Evolutionary conservation across 805 yeast species (phyloP).

Genomic region (Cyberlindnera xishuangbannaensis): DNA sequence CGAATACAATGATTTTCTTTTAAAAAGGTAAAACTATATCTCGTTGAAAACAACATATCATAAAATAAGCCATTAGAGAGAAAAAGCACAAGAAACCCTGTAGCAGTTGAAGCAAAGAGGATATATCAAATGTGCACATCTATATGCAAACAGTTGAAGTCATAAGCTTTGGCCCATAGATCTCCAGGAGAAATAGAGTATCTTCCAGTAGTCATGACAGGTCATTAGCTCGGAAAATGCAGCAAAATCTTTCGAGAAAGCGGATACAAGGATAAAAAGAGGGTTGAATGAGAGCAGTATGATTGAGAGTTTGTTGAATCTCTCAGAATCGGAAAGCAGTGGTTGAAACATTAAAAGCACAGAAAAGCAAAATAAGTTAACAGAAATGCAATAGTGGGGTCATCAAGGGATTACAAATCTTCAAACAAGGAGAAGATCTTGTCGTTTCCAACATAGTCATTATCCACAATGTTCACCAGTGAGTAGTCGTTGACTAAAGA

Average conservation of each 20-base stretch:
- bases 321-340: constrained; percentile 6
- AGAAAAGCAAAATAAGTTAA: too few species aligned
- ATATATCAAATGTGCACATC: neutral
- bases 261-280: constrained; percentile 1
- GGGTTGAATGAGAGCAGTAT: constrained; percentile 2
- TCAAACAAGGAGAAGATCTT: constrained; percentile 52
- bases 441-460: constrained; percentile 60
- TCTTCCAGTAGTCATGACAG: too few species aligned
- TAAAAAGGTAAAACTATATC: too few species aligned
- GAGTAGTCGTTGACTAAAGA: constrained; percentile 54
- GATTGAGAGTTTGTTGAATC: constrained; percentile 7
- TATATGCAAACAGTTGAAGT: constrained; percentile 16
- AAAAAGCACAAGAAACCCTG: constrained; percentile 1
- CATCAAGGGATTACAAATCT: constrained; percentile 2
- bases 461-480: constrained; percentile 85
- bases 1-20: too few species aligned
- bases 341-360: constrained; percentile 5
- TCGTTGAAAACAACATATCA: constrained; percentile 1
- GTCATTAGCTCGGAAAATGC: neutral
- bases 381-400: neutral
- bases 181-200: too few species aligned
- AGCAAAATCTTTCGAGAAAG: too few species aligned
- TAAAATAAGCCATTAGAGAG: too few species aligned
- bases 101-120: constrained; percentile 11
- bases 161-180: too few species aligned